Percentiles rank a stretch among this genome's conserved stretches.
Evolutionary conservation across 2,329 filamentous ascomycete genomes (phyloP).

Genomic region (Aspergillus floridensis): DNA sequence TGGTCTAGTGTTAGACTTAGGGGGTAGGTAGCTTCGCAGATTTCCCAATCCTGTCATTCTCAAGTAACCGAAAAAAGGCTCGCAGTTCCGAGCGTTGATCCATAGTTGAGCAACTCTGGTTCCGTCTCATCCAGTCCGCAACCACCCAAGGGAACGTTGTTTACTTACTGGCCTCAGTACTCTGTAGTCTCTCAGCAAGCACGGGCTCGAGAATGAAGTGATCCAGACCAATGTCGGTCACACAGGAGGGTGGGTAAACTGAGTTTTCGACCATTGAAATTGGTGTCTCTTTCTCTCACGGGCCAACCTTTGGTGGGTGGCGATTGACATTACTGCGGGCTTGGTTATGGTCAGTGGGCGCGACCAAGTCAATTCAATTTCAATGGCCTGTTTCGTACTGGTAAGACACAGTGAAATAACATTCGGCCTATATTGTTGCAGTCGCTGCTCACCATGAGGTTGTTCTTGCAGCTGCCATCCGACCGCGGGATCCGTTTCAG

Average conservation of each 20-base stretch:
- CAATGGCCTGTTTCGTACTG: neutral
- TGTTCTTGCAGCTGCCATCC: neutral
- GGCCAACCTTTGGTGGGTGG: conserved; percentile 2
- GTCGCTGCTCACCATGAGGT: neutral
- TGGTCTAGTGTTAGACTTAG: neutral
- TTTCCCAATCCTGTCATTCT: neutral
- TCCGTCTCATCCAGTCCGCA: conserved; percentile 15
- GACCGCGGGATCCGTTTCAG: neutral
- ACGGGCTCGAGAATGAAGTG: neutral
- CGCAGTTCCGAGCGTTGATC: neutral
- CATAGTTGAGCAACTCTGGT: neutral
- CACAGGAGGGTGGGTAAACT: neutral
- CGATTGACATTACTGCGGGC: conserved; percentile 8
- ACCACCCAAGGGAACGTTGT: conserved; percentile 17
- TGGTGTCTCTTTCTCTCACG: conserved; percentile 1
- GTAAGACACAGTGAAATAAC: neutral
- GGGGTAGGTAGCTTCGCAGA: neutral
- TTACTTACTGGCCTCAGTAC: conserved; percentile 13
- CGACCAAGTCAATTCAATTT: conserved; percentile 1
- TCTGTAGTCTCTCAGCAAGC: neutral
- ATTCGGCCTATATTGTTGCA: neutral
- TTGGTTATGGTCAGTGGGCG: conserved; percentile 9
- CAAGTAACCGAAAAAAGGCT: neutral
- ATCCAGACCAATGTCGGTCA: neutral
- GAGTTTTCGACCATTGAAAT: conserved; percentile 2